These are phyloP conservation scores for Novymonas esmeraldas DNA, from an alignment of 208 protist species.

Conservation along the genomic window DNA sequence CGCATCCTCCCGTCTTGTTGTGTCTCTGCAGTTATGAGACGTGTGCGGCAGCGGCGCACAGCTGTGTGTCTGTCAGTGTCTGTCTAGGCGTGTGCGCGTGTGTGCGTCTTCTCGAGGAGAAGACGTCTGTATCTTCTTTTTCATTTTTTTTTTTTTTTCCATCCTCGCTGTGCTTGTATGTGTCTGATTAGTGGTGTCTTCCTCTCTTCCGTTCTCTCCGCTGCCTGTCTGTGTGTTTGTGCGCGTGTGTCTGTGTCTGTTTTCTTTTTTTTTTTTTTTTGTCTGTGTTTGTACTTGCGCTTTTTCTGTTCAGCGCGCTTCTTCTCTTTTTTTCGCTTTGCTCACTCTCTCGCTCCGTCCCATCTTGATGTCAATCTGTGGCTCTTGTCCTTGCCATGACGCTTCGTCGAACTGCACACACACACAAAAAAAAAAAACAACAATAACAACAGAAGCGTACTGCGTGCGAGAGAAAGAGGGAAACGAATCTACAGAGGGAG, in stretches of 20 bases:
- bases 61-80: no score
- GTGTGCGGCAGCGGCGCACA: no score
- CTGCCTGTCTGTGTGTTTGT: not conserved
- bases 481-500: no score
- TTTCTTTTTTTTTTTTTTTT: constrained; percentile 19
- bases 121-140: constrained; percentile 11
- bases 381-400: not conserved
- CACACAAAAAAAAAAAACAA: not conserved
- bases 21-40: no score
- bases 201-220: not conserved
- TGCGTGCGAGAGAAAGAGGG: no score
- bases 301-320: not conserved
- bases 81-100: no score
- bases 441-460: not conserved
- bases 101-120: no score
- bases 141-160: constrained; percentile 17
- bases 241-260: constrained; percentile 4
- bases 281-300: constrained; percentile 2
- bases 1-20: no score
- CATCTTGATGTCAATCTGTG: not conserved
- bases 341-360: not conserved
- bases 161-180: not conserved
- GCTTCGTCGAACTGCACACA: not conserved
- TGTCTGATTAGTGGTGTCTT: not conserved
- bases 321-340: constrained; percentile 11